These are phyloP conservation scores for Corchorus olitorius DNA, from an alignment of 345 rosid genomes.

Conservation along the genomic window DNA sequence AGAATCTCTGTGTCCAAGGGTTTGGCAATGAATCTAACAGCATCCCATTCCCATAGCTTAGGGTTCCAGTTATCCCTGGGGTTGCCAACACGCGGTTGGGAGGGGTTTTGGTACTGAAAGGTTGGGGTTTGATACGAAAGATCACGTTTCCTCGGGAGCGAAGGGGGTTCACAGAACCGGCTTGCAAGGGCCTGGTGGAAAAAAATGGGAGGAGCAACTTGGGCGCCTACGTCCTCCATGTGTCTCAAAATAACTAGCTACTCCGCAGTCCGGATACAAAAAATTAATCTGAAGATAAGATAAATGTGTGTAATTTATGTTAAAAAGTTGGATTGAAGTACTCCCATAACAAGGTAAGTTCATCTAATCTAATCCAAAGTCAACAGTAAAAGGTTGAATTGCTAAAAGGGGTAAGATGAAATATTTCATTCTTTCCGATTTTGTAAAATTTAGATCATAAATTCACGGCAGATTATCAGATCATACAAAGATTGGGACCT, in stretches of 20 bases:
- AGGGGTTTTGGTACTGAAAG: slow-evolving; percentile 36
- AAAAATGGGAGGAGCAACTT: slow-evolving; percentile 62
- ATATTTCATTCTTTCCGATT: no score
- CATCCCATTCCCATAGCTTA: slow-evolving; percentile 82
- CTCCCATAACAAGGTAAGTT: not conserved
- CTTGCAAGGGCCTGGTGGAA: slow-evolving; percentile 54
- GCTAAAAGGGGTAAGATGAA: not conserved
- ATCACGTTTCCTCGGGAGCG: slow-evolving; percentile 67
- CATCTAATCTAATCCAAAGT: not conserved
- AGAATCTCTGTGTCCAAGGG: slow-evolving; percentile 47
- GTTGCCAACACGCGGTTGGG: slow-evolving; percentile 29
- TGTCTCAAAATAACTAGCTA: slow-evolving; percentile 16
- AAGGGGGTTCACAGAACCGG: slow-evolving; percentile 41
- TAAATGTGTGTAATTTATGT: not conserved
- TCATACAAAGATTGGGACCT: slow-evolving; percentile 13
- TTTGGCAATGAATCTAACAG: slow-evolving; percentile 62
- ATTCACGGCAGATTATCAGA: slow-evolving; percentile 3
- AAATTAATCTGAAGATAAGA: slow-evolving; percentile 9
- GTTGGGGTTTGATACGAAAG: slow-evolving; percentile 41
- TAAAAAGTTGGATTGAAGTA: not conserved
- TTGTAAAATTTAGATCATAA: not conserved
- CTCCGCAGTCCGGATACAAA: not conserved
- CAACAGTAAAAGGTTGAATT: not conserved
- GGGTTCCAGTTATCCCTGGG: slow-evolving; percentile 67
- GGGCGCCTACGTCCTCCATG: slow-evolving; percentile 86